These are phyloP conservation scores for Aureobasidium sp. DNA, from an alignment of 2,329 filamentous ascomycete genomes.

Conservation along the genomic window DNA sequence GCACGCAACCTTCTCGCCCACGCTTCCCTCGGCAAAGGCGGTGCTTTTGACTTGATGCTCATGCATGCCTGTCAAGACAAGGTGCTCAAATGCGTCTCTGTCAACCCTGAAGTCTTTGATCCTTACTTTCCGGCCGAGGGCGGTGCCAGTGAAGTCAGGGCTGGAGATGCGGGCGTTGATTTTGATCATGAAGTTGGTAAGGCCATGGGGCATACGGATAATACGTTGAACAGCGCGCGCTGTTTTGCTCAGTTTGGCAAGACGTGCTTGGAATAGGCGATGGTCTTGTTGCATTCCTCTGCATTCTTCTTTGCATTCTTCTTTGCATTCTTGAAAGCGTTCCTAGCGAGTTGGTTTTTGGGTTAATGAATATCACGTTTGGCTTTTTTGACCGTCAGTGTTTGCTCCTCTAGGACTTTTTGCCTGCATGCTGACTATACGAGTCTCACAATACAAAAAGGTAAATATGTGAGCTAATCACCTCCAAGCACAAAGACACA, in stretches of 20 bases:
- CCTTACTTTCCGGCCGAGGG: conserved; percentile 29
- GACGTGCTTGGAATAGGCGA: conserved; percentile 20
- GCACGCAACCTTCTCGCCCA: conserved; percentile 30
- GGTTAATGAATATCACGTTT: neutral
- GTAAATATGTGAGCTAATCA: no score
- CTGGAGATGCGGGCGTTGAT: conserved; percentile 19
- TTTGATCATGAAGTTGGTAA: conserved; percentile 24
- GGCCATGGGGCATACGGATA: conserved; percentile 30
- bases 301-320: neutral
- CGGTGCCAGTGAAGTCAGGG: conserved; percentile 24
- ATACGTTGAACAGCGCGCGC: conserved; percentile 32
- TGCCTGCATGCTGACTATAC: no score
- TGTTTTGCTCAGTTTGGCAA: conserved; percentile 29
- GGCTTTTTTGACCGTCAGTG: no score
- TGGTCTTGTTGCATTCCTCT: neutral
- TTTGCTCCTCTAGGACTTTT: no score
- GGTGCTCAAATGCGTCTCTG: conserved; percentile 30
- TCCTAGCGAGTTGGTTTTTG: neutral
- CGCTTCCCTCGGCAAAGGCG: conserved; percentile 24
- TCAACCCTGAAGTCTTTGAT: conserved; percentile 33
- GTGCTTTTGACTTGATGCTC: conserved; percentile 33
- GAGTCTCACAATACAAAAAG: no score
- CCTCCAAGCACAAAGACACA: no score
- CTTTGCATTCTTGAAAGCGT: neutral
- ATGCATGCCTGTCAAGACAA: conserved; percentile 27